Evolutionary conservation across 2,329 filamentous ascomycete species (phyloP).

Genomic region (Mycosphaerella sp.): DNA sequence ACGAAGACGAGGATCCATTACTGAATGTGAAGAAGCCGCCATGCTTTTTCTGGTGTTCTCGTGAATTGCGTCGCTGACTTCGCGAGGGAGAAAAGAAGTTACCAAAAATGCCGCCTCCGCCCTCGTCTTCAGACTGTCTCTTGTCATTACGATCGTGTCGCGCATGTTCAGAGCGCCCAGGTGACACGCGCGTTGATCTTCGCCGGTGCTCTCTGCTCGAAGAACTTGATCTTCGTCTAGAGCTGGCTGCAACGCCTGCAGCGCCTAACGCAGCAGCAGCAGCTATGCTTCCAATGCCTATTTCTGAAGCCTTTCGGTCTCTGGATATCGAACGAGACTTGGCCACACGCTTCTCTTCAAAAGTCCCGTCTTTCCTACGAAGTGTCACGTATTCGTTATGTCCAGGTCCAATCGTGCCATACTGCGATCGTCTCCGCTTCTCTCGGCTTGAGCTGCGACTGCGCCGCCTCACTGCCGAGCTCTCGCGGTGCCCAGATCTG

Average conservation of each 20-base stretch:
- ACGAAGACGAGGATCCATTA: slow-evolving; percentile 42
- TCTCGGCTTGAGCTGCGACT: slow-evolving; percentile 32
- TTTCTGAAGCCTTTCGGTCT: slow-evolving; percentile 26
- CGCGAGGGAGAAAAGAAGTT: slow-evolving; percentile 31
- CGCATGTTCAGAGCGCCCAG: slow-evolving; percentile 14
- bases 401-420: slow-evolving; percentile 22
- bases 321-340: slow-evolving; percentile 31
- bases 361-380: slow-evolving; percentile 29
- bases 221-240: slow-evolving; percentile 13
- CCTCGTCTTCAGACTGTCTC: slow-evolving; percentile 16
- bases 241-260: slow-evolving; percentile 20
- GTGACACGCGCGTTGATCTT: slow-evolving; percentile 4
- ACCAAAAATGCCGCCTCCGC: slow-evolving; percentile 23
- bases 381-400: slow-evolving; percentile 24
- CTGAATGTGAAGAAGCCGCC: slow-evolving; percentile 47
- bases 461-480: slow-evolving; percentile 31
- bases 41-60: slow-evolving; percentile 34
- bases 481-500: slow-evolving; percentile 46
- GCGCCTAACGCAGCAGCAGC: slow-evolving; percentile 27
- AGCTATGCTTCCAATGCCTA: slow-evolving; percentile 19
- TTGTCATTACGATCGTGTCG: slow-evolving; percentile 13
- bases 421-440: slow-evolving; percentile 28
- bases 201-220: slow-evolving; percentile 26
- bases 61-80: slow-evolving; percentile 20
- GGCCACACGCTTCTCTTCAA: slow-evolving; percentile 24